These are phyloP conservation scores for Sextonia rubra DNA, from an alignment of 164 flowering plant genomes.

Conservation along the genomic window DNA sequence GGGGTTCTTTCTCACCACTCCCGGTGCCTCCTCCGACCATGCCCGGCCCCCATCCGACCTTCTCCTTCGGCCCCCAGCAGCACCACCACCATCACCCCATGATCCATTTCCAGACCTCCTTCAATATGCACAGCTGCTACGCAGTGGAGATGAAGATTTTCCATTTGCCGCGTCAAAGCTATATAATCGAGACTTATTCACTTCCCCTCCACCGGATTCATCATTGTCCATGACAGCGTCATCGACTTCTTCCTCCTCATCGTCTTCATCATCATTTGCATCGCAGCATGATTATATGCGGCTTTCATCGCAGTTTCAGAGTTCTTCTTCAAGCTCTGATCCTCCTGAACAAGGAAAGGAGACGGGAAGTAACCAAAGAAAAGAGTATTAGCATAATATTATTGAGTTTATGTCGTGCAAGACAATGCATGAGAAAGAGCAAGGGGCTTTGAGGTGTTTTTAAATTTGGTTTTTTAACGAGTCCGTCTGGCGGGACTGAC, in stretches of 20 bases:
- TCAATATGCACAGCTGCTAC: conserved; percentile 32
- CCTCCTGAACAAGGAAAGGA: conserved; percentile 19
- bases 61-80: conserved; percentile 7
- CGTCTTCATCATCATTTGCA: conserved; percentile 18
- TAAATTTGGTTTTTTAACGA: background rate
- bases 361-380: conserved; percentile 4
- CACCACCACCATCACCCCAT: conserved; percentile 5
- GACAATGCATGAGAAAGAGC: background rate
- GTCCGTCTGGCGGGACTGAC: too few species aligned
- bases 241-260: conserved; percentile 12
- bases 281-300: conserved; percentile 13
- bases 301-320: conserved; percentile 15
- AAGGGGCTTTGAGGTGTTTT: background rate
- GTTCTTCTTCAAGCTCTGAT: conserved; percentile 23
- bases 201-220: conserved; percentile 10
- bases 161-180: conserved; percentile 13
- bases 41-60: background rate
- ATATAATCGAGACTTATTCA: conserved; percentile 7
- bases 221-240: conserved; percentile 9
- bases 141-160: conserved; percentile 19
- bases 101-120: conserved; percentile 20
- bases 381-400: conserved; percentile 1
- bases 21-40: background rate
- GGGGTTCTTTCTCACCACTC: conserved; percentile 18
- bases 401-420: background rate